Base-by-base conservation (phyloP, 2,329 filamentous ascomycete species). In the Eutypella sp. region DNA sequence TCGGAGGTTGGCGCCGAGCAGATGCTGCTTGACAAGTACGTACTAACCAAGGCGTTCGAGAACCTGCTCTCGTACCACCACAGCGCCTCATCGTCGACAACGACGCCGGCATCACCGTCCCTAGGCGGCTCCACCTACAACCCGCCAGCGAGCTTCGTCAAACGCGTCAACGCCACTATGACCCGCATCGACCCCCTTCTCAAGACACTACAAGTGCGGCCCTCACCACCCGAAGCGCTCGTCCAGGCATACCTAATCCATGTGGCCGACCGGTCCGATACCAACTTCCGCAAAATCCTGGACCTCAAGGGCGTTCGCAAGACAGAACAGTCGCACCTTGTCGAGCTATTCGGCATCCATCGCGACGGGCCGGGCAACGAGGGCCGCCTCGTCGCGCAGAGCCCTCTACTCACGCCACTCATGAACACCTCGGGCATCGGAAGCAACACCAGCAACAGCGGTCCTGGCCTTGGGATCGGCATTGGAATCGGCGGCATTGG, bases 211-310 rank as follows among this genome's bases (percentile, higher is more conserved):
- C 93, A 99, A 73, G 92, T 99, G 40, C 89, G 89, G 23, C 83
- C 91, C 2, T 88, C 87, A 4, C 93, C 93, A 0, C 87, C 92
- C 0, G 93, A 99, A 71, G 92, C 89, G 2, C 80, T 99, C 3
- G 91, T 99, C 0, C 92, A 97, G 70, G 93, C 93, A 27, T 99
- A 99, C 65, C 82, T 99, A 27, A 95, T 97, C 66, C 93, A 97
- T 69, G 93, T 99, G 54, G 90, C 82, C 55, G 93, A 99, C 72
- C 84, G 87, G 46, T 95, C 87, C 52, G 93, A 97, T 63, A 80
- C 82, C 59, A 99, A 99, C 69, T 99, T 99, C 78, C 84, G 84
- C 62, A 97, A 96, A 70, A 87, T 99, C 48, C 81, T 99, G 39
- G 93, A 99, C 42, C 78, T 99, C 52, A 99, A 99, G 67, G 93